phyloP scores from a whole-genome alignment of 2,329 filamentous ascomycete species.

The Chrysoporthe puriensis region DNA sequence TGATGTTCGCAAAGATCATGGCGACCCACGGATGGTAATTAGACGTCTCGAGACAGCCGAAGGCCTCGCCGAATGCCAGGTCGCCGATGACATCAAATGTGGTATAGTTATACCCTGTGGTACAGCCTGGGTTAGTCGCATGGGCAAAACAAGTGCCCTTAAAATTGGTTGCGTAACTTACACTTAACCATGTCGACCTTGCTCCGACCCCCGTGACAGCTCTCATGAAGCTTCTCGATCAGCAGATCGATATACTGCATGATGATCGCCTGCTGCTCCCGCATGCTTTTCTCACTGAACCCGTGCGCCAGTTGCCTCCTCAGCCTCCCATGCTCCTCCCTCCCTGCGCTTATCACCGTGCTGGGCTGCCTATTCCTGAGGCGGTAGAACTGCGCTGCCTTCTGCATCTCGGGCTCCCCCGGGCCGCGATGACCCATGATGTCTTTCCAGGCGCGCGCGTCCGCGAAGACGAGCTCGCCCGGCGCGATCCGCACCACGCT shows the following conservation, averaged over 20 bases:
- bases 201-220: constrained; percentile 3
- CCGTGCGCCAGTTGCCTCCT: constrained; percentile 24
- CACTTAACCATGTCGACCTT: constrained; percentile 18
- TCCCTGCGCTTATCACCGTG: constrained; percentile 10
- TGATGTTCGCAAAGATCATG: constrained; percentile 28
- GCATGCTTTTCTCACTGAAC: constrained; percentile 24
- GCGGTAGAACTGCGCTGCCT: constrained; percentile 14
- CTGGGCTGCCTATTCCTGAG: background rate
- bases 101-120: constrained; percentile 25
- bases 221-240: constrained; percentile 13
- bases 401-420: constrained; percentile 14
- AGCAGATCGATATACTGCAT: constrained; percentile 23
- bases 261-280: constrained; percentile 26
- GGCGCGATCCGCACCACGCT: constrained; percentile 47
- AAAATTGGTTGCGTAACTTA: background rate
- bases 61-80: constrained; percentile 27
- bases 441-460: constrained; percentile 40
- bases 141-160: background rate
- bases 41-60: constrained; percentile 22
- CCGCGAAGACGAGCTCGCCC: constrained; percentile 45
- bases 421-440: constrained; percentile 35
- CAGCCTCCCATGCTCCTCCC: constrained; percentile 23
- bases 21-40: constrained; percentile 27
- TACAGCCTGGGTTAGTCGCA: background rate
- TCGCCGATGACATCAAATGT: constrained; percentile 27